Base-by-base conservation (phyloP, 2,329 filamentous ascomycete species). In the Cladorrhinum sp. region DNA sequence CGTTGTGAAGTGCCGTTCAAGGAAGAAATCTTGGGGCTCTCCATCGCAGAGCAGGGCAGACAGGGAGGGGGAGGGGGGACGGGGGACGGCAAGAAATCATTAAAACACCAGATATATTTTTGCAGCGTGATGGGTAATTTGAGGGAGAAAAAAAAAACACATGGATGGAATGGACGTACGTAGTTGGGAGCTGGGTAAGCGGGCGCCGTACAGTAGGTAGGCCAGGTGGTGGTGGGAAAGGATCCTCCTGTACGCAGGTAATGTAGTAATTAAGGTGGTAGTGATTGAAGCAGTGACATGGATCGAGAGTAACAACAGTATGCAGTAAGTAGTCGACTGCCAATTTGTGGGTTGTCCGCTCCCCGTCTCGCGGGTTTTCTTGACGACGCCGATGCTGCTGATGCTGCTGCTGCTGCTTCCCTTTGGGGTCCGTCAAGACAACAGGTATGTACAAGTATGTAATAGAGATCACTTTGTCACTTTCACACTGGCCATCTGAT, bases 1-100 rank as follows among this genome's bases (percentile, higher is more conserved):
- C 86, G 84, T 66, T 82, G 79, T 62, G 79, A 80, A 69, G 69
- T 75, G 75, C 76, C 75, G 76, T 76, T 62, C 57, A 55, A 61
- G 58, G 62, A 55, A 57, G 62, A 55, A 57, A 52, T 61, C 59
- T 60, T 63, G 36, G 62, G 66, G 60, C 66, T 65, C 50, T 68
- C 67, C 67, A 69, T 69, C 51, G 63, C 65, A 59, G 59, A 57
- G 61, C 49, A 59, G 58, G 57, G 62, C 62, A 53, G 63, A 60
- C 36, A 59, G 52, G 26, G 50, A 55, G 30, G 50, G 59, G 56
- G 39, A 58, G 48, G 48, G 30, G 54, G 46, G 52, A 36, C 33
- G 33, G 23, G 51, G 14, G 46, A 54, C 54, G 42, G 54, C 54
- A 57, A 46, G 42, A 3, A 46, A 7, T 48, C 42, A 57, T 46